Evolutionary conservation across 805 yeast genomes (phyloP), one percentile per base, ranked within the genome.

Genomic region (Spathaspora passalidarum): DNA sequence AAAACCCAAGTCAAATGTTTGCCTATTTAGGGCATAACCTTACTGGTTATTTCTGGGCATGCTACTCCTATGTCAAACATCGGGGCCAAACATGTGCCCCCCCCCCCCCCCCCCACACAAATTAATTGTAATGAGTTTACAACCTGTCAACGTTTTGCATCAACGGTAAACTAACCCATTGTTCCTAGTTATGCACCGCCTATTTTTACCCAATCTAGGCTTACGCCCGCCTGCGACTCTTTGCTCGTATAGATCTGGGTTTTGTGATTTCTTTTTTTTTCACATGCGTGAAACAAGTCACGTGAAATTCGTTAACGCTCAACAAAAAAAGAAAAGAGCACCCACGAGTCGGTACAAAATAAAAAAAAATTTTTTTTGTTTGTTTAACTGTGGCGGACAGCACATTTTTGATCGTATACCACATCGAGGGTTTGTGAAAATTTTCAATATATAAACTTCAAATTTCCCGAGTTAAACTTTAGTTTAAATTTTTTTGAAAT

Each of bases 291-390:
- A 14, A 16, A 4, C 4, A 29, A 21, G 44, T 41, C 44, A 41
- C 44, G 44, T 41, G 44, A 41, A 20, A 41, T 41, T 41, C 42
- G 22, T 17, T 18, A 38, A 38, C 23, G 18, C 29, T 17, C 18
- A 38, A 38, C 17, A 38, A 38, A 38, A 38, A 38, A 14, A 22
- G 19, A 38, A 29, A 29, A 6, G n/a, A n/a, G n/a, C 16, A 29
- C 34, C 34, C 34, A 29, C 34, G 34, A 29, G 34, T 29, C 34
- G 34, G 34, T 6, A 13, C 7, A 29, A 18, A 34, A 34, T 4
- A 32, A 32, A 6, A 34, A 17, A 18, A 18, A 34, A 32, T 5
- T 32, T 32, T 32, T n/a, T n/a, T 32, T 34, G 19, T 5, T 16
- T 5, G 20, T 18, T 18, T 18, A 29, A 29, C 23, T 18, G 39